Evolutionary conservation across 116 monocot species (phyloP).

Genomic region (Cymodocea nodosa): DNA sequence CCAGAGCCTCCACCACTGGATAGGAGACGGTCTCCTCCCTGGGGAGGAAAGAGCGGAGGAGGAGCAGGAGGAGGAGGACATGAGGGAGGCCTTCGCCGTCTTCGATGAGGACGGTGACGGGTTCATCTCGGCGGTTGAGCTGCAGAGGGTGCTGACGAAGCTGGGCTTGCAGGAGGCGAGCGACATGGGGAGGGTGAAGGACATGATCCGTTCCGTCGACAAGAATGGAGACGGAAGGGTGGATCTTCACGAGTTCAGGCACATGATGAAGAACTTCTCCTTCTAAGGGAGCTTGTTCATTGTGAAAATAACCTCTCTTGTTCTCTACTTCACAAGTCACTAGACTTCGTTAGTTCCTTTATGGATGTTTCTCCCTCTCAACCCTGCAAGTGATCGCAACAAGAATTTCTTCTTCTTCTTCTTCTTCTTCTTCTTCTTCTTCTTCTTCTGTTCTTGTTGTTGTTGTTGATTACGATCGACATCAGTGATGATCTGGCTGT

Average conservation of each 20-base stretch:
- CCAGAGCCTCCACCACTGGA: slow-evolving; percentile 14
- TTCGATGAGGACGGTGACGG: slow-evolving; percentile 64
- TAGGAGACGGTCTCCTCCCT: slow-evolving; percentile 18
- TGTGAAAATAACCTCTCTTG: too few species aligned
- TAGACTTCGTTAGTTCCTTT: too few species aligned
- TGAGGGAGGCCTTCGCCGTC: slow-evolving; percentile 49
- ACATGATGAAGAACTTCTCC: slow-evolving; percentile 41
- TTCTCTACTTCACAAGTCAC: too few species aligned
- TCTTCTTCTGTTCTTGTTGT: too few species aligned
- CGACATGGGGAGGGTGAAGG: slow-evolving; percentile 26
- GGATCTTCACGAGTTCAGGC: slow-evolving; percentile 55
- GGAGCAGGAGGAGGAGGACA: slow-evolving; percentile 28
- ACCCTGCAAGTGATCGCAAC: too few species aligned
- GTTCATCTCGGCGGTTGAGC: slow-evolving; percentile 52
- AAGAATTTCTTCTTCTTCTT: too few species aligned
- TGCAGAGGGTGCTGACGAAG: slow-evolving; percentile 47
- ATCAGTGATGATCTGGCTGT: too few species aligned
- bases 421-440: too few species aligned
- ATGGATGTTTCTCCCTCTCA: too few species aligned
- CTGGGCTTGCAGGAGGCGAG: slow-evolving; percentile 35
- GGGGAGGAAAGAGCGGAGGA: neutral
- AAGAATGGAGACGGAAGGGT: slow-evolving; percentile 44
- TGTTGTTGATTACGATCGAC: too few species aligned
- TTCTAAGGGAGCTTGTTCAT: neutral
- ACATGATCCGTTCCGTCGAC: slow-evolving; percentile 59